These are phyloP conservation scores for Cyberlindnera nakhonratchasimensis DNA, from an alignment of 805 yeast species.

Conservation along the genomic window DNA sequence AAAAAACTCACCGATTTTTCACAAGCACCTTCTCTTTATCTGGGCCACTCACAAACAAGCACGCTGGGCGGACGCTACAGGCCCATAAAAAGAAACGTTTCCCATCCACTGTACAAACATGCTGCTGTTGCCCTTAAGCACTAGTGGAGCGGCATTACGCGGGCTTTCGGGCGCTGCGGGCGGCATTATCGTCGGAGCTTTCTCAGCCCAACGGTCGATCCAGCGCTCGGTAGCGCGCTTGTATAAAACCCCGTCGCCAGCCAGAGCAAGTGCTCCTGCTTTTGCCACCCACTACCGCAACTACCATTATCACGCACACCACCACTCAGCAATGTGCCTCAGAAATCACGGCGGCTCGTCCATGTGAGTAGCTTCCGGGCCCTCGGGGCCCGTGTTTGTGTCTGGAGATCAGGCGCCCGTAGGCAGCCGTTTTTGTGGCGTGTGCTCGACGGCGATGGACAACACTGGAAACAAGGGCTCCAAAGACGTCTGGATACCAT, in stretches of 20 bases:
- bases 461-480: too few relatives aligned
- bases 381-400: background rate
- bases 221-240: background rate
- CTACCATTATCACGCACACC: slow-evolving; percentile 1
- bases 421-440: background rate
- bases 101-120: background rate
- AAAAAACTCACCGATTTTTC: too few relatives aligned
- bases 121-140: background rate
- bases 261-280: too few relatives aligned
- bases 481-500: too few relatives aligned
- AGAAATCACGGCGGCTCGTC: slow-evolving; percentile 3
- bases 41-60: too few relatives aligned
- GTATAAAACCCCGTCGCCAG: slow-evolving; percentile 1
- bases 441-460: too few relatives aligned
- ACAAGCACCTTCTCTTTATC: too few relatives aligned
- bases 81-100: too few relatives aligned
- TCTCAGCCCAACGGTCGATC: background rate
- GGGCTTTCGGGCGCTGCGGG: background rate
- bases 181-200: background rate
- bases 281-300: background rate
- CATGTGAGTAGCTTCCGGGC: background rate
- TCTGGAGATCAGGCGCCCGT: background rate
- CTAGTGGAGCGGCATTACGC: background rate
- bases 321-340: slow-evolving; percentile 3
- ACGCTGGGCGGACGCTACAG: too few relatives aligned